Evolutionary conservation across 306 rosid species (phyloP).

Genomic region (Fagus crenata): DNA sequence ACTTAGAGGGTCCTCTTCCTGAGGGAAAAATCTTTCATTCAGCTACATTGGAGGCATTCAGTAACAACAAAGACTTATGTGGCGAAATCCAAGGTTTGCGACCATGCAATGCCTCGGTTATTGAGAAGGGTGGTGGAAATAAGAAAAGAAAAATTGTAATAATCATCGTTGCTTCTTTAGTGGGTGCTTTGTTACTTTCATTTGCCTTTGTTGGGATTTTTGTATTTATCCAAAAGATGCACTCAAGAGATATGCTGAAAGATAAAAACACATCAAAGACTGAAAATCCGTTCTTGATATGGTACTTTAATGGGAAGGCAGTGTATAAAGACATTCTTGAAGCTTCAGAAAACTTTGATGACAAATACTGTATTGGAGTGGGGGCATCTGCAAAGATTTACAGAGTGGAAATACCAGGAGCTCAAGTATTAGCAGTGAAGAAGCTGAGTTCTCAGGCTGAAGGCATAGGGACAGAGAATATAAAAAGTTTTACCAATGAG

Average conservation of each 20-base stretch:
- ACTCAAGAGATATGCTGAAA: not conserved
- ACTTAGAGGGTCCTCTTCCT: conserved; percentile 39
- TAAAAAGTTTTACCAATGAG: not conserved
- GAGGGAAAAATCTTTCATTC: conserved; percentile 20
- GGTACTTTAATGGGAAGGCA: not conserved
- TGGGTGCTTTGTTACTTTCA: not conserved
- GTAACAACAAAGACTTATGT: conserved; percentile 23
- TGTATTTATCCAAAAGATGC: not conserved
- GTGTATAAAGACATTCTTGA: not conserved
- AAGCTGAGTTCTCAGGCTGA: not conserved
- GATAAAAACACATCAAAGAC: not conserved
- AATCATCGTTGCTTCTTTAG: conserved; percentile 14
- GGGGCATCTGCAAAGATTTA: no score
- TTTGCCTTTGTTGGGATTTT: not conserved
- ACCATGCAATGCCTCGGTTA: not conserved
- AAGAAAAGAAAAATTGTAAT: not conserved
- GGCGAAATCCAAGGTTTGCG: conserved; percentile 17
- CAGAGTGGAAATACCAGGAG: not conserved
- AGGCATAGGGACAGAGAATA: not conserved
- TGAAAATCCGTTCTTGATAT: not conserved
- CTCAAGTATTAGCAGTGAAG: not conserved
- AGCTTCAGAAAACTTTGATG: no score
- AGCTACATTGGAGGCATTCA: conserved; percentile 9
- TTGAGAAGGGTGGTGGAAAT: not conserved
- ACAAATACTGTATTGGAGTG: no score